These are phyloP conservation scores for Rhypophila decipiens DNA, from an alignment of 495 filamentous ascomycete genomes.

Conservation along the genomic window DNA sequence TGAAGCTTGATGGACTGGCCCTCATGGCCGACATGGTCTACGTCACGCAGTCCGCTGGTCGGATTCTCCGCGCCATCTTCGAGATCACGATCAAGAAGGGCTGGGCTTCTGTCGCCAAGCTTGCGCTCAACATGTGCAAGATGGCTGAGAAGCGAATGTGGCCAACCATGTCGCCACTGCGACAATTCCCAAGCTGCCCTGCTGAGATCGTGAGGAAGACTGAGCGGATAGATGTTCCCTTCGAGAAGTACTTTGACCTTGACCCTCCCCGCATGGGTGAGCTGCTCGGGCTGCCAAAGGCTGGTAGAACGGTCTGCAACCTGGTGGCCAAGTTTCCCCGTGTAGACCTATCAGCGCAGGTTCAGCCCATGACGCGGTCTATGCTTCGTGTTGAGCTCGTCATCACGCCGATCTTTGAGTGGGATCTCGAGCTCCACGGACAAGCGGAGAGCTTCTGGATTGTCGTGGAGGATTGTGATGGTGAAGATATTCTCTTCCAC, in stretches of 20 bases:
- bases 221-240: constrained; percentile 91
- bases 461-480: constrained; percentile 93
- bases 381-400: constrained; percentile 93
- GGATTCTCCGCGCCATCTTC: constrained; percentile 92
- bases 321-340: constrained; percentile 90
- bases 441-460: constrained; percentile 93
- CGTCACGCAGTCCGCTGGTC: constrained; percentile 94
- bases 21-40: constrained; percentile 99
- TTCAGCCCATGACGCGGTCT: constrained; percentile 90
- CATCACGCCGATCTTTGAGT: constrained; percentile 92
- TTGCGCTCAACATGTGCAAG: constrained; percentile 91
- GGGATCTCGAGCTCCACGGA: constrained; percentile 88
- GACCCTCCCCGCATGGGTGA: constrained; percentile 97
- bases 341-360: constrained; percentile 83
- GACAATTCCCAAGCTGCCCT: constrained; percentile 80
- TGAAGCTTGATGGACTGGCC: constrained; percentile 89
- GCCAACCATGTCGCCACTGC: constrained; percentile 93
- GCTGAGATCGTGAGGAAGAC: constrained; percentile 84
- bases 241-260: constrained; percentile 88
- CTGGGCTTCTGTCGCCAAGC: constrained; percentile 90
- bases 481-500: constrained; percentile 91
- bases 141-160: constrained; percentile 99
- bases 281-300: constrained; percentile 84
- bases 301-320: constrained; percentile 76
- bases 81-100: constrained; percentile 95